phyloP scores from a whole-genome alignment of 148 eudicot species.

The Amaranthus hypochondriacus region DNA sequence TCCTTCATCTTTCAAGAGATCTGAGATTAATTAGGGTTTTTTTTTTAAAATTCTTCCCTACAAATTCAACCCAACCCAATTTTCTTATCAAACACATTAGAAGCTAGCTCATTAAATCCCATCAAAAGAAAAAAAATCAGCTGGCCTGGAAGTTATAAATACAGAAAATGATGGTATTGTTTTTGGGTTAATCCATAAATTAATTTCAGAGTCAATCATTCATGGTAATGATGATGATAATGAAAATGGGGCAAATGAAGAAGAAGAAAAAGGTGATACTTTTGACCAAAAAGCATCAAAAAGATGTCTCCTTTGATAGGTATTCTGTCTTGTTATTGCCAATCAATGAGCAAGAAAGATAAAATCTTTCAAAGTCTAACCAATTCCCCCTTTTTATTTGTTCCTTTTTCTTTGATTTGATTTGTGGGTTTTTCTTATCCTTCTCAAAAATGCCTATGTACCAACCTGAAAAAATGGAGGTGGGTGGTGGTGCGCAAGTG shows the following conservation, averaged over 20 bases:
- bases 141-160: background rate
- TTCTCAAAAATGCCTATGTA: conserved; percentile 50
- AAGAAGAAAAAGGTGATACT: conserved; percentile 29
- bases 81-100: background rate
- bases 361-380: background rate
- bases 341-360: conserved; percentile 17
- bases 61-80: background rate
- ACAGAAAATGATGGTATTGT: background rate
- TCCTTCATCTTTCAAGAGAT: conserved; percentile 4
- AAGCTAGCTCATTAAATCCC: background rate
- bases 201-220: too few relatives aligned
- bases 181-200: too few relatives aligned
- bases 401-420: too few relatives aligned
- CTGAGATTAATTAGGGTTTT: conserved; percentile 5
- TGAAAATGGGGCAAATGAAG: conserved; percentile 9
- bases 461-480: conserved; percentile 35
- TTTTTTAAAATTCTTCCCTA: background rate
- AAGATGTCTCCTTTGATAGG: conserved; percentile 33
- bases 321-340: conserved; percentile 32
- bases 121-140: background rate
- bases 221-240: conserved; percentile 14
- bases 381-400: too few relatives aligned
- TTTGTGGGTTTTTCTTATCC: too few relatives aligned
- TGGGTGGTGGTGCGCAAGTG: conserved; percentile 58
- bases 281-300: conserved; percentile 35